A percentile compares a stretch with the other conserved stretches of the same genome.
phyloP scores from a whole-genome alignment of 176 grass and related monocot genomes.

The Leersia perrieri region DNA sequence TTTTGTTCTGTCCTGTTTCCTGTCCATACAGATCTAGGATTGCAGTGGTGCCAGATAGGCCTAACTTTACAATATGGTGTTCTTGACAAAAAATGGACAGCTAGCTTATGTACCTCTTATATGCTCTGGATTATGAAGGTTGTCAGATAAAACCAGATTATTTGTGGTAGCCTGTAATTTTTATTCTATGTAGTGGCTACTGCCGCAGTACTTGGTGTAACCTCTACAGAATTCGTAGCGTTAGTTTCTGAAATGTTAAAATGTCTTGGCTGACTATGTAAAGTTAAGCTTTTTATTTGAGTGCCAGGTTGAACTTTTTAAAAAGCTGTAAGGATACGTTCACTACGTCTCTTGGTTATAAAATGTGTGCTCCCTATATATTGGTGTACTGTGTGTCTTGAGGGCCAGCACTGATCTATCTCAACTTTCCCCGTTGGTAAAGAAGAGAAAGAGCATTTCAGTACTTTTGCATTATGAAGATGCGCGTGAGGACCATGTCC shows the following conservation, averaged over 20 bases:
- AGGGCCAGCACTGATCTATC: background rate
- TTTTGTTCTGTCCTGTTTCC: background rate
- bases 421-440: background rate
- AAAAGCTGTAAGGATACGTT: background rate
- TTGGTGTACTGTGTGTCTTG: background rate
- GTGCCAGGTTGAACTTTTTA: slow-evolving; percentile 23
- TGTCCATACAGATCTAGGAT: slow-evolving; percentile 46
- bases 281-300: slow-evolving; percentile 45
- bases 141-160: slow-evolving; percentile 41
- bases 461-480: background rate
- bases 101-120: slow-evolving; percentile 42
- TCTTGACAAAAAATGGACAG: slow-evolving; percentile 59
- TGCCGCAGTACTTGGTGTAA: slow-evolving; percentile 34
- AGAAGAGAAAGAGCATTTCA: background rate
- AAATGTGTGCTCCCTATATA: background rate
- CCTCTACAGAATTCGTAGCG: slow-evolving; percentile 35
- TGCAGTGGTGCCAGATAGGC: slow-evolving; percentile 56
- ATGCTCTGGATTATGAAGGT: slow-evolving; percentile 37
- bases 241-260: slow-evolving; percentile 36
- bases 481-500: background rate
- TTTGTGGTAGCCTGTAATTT: slow-evolving; percentile 58
- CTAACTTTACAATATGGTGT: slow-evolving; percentile 61
- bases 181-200: slow-evolving; percentile 33
- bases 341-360: background rate
- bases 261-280: slow-evolving; percentile 43